These are phyloP conservation scores for Termitomyces sp. DNA, from an alignment of 768 basidiomycete genomes.

Conservation along the genomic window DNA sequence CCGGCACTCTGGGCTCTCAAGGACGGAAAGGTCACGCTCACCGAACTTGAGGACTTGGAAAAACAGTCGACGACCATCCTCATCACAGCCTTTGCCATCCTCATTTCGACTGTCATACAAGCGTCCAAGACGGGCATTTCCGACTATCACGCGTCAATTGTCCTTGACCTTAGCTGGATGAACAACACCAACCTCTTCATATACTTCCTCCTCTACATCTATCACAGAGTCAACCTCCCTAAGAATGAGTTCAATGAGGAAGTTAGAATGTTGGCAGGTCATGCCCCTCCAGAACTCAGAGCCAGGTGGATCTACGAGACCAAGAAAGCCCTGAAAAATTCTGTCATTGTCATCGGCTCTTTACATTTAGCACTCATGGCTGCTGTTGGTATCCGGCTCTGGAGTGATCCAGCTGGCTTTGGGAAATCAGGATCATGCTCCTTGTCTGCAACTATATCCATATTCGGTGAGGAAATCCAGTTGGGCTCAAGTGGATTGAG, in stretches of 20 bases:
- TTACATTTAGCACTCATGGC: background rate
- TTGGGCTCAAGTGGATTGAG: background rate
- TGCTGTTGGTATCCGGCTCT: background rate
- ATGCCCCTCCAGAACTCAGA: background rate
- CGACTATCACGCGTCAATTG: background rate
- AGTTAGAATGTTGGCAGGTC: background rate
- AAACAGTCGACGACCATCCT: background rate
- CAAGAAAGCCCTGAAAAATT: background rate
- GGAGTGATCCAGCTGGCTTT: background rate
- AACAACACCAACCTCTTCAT: background rate
- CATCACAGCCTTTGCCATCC: background rate
- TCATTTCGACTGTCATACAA: background rate
- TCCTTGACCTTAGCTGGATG: background rate
- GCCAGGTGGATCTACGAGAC: background rate
- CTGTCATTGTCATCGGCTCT: background rate
- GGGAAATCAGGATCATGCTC: background rate
- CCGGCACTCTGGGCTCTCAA: background rate
- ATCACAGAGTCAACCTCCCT: background rate
- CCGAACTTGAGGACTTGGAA: background rate
- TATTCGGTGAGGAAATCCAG: background rate
- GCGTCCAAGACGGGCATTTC: background rate
- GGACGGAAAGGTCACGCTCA: background rate
- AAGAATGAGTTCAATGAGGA: background rate
- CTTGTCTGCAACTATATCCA: background rate
- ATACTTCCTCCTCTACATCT: background rate